Evolutionary conservation across 2,329 filamentous ascomycete genomes (phyloP), one percentile per base, ranked within the genome.

Genomic region (Spiromastix sp.): DNA sequence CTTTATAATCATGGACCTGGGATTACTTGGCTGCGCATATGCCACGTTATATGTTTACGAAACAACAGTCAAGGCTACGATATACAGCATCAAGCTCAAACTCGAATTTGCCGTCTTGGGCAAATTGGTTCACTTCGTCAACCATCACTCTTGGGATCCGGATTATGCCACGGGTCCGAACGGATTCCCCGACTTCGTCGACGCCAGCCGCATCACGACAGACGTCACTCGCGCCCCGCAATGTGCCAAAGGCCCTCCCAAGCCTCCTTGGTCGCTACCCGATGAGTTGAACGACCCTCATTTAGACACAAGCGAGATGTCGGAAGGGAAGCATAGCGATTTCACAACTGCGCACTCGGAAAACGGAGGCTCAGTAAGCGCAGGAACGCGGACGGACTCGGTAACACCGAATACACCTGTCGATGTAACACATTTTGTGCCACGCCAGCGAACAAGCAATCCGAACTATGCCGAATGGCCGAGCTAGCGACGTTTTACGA

Each of bases 1-100:
- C 34, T 67, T 67, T 41, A 68, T 67, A 39, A 38, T 55, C 16
- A 58, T 68, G 56, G 64, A 68, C 32, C 30, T 67, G 10, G 61
- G 53, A 8, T 48, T 68, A 3, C 52, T 68, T 12, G 54, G 59
- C 25, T 51, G 60, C 32, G 62, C 66, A 37, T 67, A 63, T 44
- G 52, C 57, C 35, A 57, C 62, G 34, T 50, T 57, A 15, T 67
- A 66, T 39, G 59, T 63, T 39, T 57, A 66, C 46, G 64, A 68
- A 41, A 65, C 62, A 13, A 64, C 62, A 42, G 49, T 66, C 34
- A 68, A 67, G 46, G 61, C 61, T 18, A 56, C 59, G 30, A 52
- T 68, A 33, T 67, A 67, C 50, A 66, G 63, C 46, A 56, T 68
- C 52, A 68, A 68, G 44, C 46, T 68, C 31, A 68, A 68, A 40